Conservation (phyloP, 2,329 filamentous ascomycete genomes). For the Arthrinium phaeospermum region DNA sequence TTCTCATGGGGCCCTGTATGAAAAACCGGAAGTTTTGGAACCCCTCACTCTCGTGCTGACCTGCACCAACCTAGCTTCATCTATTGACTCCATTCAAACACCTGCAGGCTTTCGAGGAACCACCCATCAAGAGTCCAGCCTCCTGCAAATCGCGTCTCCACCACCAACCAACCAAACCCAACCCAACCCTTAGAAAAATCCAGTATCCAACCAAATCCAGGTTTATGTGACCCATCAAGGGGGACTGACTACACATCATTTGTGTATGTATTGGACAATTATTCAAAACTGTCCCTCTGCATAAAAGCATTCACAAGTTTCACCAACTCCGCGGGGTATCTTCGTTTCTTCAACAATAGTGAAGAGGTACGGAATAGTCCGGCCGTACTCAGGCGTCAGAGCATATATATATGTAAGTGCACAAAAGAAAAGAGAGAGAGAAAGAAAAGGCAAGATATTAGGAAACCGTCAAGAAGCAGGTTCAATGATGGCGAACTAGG, state of each 20-base stretch:
- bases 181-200: background rate
- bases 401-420: background rate
- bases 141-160: conserved; percentile 18
- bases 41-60: conserved; percentile 14
- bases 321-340: conserved; percentile 13
- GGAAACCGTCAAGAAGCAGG: background rate
- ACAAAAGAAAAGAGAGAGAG: background rate
- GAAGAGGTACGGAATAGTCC: background rate
- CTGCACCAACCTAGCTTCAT: conserved; percentile 16
- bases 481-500: background rate
- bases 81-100: background rate
- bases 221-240: background rate
- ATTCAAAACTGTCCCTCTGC: conserved; percentile 5
- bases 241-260: background rate
- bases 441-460: background rate
- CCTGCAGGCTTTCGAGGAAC: background rate
- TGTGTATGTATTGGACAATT: conserved; percentile 2
- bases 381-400: background rate
- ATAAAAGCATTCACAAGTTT: conserved; percentile 9
- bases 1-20: background rate
- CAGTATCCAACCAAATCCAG: background rate
- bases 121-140: conserved; percentile 1
- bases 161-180: background rate
- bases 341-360: conserved; percentile 3
- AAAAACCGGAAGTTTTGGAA: background rate